Base-by-base conservation (phyloP, 352 stramenopile genomes). In the Globisporangium polare region DNA sequence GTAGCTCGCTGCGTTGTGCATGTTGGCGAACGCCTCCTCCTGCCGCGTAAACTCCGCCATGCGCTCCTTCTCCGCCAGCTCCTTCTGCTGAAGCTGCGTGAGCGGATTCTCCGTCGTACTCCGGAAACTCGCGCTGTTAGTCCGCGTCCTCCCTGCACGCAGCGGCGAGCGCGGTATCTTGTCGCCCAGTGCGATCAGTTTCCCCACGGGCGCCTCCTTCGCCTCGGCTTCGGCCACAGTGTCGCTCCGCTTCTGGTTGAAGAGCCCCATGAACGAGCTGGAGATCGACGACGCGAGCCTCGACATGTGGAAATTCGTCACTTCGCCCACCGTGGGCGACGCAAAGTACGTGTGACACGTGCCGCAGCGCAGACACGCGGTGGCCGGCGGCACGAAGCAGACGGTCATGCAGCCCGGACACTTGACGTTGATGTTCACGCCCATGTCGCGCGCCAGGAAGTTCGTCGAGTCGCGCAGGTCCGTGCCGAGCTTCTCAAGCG, bases 231-330 rank as follows among this genome's bases (percentile, higher is more conserved):
- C 74, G n/a, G 72, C 62, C 45, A 54, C 27, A 12, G 65, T 63
- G 15, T 72, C 64, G 24, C 54, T 47, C 18, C 76, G 66, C 46
- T 78, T 79, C 18, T 62, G 62, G 50, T 68, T 71, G 53, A 94
- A 94, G 6, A 94, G 72, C 8, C 77, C 78, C 59, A 88, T 80
- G 24, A 94, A 88, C 33, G 81, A 92, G 53, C 77, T 89, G 27
- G 79, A 88, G 42, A 94, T 86, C 41, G 82, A 91, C 52, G 80
- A 84, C 57, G 85, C 80, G 22, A 94, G 69, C 2, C 80, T 71
- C n/a, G 73, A 77, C 64, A 92, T 83, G 73, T 94, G 85, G 58
- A 94, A 94, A 66, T 90, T 92, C 41, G 85, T 94, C 45, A 88
- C 83, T 29, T 90, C 83, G 0, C 83, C 85, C 15, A 94, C 79